Percentiles rank a stretch among this genome's conserved stretches.
Evolutionary conservation across 2,329 filamentous ascomycete species (phyloP).

Genomic region (Dactylellina cionopaga): DNA sequence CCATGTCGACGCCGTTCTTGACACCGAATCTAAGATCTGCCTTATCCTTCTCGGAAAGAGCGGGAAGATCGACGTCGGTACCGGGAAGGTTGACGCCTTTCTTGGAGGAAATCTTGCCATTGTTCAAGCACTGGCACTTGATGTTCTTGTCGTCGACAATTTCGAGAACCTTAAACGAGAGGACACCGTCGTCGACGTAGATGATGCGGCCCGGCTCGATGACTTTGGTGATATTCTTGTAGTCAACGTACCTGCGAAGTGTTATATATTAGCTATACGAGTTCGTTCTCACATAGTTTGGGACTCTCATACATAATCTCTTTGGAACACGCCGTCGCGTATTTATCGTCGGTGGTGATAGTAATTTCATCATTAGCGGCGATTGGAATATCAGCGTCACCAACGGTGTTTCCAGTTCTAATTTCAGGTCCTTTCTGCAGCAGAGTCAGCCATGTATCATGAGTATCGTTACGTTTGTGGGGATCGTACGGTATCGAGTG

Average conservation of each 20-base stretch:
- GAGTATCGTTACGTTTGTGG: background rate
- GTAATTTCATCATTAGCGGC: conserved; percentile 84
- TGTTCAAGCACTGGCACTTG: conserved; percentile 88
- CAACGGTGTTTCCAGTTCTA: conserved; percentile 78
- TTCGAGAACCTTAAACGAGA: conserved; percentile 92
- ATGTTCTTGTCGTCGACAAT: conserved; percentile 89
- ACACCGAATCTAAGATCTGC: conserved; percentile 92
- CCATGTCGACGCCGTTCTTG: conserved; percentile 98
- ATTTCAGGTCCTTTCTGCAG: conserved; percentile 82
- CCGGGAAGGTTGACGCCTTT: conserved; percentile 99
- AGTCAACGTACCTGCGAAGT: conserved; percentile 83
- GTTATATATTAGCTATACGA: background rate
- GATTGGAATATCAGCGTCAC: conserved; percentile 81
- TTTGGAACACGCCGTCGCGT: conserved; percentile 82
- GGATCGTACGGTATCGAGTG: conserved; percentile 73
- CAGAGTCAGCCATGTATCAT: conserved; percentile 19
- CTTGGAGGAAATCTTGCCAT: conserved; percentile 97
- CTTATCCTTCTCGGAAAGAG: conserved; percentile 98
- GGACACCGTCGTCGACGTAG: conserved; percentile 97
- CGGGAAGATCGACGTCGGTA: conserved; percentile 97
- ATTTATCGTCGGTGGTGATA: conserved; percentile 95
- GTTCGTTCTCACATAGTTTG: background rate
- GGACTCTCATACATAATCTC: conserved; percentile 82
- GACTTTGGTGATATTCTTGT: conserved; percentile 99
- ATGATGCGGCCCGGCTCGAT: conserved; percentile 90